A percentile compares a stretch with the other conserved stretches of the same genome.
Conservation (phyloP, 768 basidiomycete genomes). For the Tulasnella sp. region DNA sequence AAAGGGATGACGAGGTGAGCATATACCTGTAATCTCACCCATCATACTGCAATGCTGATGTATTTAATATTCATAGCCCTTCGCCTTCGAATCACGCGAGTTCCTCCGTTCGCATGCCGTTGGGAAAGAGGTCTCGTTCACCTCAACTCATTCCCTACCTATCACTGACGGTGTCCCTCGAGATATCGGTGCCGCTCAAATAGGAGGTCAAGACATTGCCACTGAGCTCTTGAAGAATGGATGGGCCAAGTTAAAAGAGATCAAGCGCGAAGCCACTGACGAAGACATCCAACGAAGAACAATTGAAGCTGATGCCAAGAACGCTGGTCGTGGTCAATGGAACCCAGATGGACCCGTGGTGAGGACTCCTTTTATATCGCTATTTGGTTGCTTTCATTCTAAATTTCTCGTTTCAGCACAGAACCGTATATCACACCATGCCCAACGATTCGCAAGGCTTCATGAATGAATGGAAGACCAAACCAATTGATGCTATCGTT, state of each 20-base stretch:
- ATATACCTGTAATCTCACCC: neutral
- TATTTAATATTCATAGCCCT: slow-evolving; percentile 41
- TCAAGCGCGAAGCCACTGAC: slow-evolving; percentile 71
- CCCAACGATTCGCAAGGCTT: slow-evolving; percentile 82
- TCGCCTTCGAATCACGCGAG: slow-evolving; percentile 90
- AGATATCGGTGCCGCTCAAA: slow-evolving; percentile 68
- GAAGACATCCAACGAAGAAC: slow-evolving; percentile 64
- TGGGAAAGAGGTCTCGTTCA: slow-evolving; percentile 84
- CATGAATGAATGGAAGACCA: slow-evolving; percentile 86
- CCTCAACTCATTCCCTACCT: slow-evolving; percentile 67
- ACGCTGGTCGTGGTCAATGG: slow-evolving; percentile 75
- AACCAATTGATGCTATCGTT: slow-evolving; percentile 84
- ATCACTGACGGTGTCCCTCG: slow-evolving; percentile 60
- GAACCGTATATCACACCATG: slow-evolving; percentile 73
- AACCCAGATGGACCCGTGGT: slow-evolving; percentile 71
- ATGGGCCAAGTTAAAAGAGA: slow-evolving; percentile 90
- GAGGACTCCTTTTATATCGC: neutral
- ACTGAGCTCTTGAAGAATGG: slow-evolving; percentile 73
- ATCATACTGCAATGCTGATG: neutral
- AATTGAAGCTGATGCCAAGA: slow-evolving; percentile 64
- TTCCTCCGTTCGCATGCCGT: slow-evolving; percentile 76
- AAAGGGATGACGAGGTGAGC: slow-evolving; percentile 81
- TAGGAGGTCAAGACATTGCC: slow-evolving; percentile 60
- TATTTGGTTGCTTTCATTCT: slow-evolving; percentile 3
- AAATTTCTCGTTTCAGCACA: slow-evolving; percentile 38